These are phyloP conservation scores for Scedosporium minutisporum DNA, from an alignment of 2,329 filamentous ascomycete species.

Conservation along the genomic window DNA sequence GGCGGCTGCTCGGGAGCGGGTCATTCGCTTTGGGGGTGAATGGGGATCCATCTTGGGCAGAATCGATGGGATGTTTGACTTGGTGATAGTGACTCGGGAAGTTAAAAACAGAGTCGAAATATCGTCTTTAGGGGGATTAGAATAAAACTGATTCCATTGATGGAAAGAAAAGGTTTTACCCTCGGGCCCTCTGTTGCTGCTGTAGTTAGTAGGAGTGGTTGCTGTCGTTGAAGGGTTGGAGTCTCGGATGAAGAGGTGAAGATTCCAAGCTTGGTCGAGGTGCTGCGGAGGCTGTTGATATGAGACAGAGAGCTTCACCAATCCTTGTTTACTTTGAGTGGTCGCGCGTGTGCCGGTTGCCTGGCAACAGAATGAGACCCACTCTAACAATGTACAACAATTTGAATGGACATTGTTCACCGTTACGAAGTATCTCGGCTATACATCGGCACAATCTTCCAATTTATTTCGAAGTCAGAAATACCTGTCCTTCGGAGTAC, in stretches of 20 bases:
- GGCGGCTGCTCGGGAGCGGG: slow-evolving; percentile 37
- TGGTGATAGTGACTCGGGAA: not conserved
- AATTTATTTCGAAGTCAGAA: no score
- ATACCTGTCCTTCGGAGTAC: no score
- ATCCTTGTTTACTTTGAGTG: slow-evolving; percentile 5
- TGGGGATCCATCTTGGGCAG: slow-evolving; percentile 36
- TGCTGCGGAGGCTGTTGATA: not conserved
- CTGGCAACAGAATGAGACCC: slow-evolving; percentile 4
- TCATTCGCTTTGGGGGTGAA: slow-evolving; percentile 51
- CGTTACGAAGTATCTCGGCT: not conserved
- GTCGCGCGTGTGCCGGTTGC: not conserved
- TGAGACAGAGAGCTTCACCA: not conserved
- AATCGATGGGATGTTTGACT: not conserved
- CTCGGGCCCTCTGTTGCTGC: not conserved
- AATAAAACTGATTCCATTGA: slow-evolving; percentile 1
- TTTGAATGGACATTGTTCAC: no score
- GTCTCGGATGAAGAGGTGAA: not conserved
- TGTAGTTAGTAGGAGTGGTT: not conserved
- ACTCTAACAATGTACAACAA: not conserved
- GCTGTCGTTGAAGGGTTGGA: not conserved
- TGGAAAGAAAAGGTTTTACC: not conserved
- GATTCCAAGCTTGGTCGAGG: not conserved
- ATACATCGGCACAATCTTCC: not conserved
- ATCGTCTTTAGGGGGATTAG: not conserved
- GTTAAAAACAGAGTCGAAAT: not conserved